These are phyloP conservation scores for Lipomyces chichibuensis DNA, from an alignment of 805 yeast species.

Conservation along the genomic window DNA sequence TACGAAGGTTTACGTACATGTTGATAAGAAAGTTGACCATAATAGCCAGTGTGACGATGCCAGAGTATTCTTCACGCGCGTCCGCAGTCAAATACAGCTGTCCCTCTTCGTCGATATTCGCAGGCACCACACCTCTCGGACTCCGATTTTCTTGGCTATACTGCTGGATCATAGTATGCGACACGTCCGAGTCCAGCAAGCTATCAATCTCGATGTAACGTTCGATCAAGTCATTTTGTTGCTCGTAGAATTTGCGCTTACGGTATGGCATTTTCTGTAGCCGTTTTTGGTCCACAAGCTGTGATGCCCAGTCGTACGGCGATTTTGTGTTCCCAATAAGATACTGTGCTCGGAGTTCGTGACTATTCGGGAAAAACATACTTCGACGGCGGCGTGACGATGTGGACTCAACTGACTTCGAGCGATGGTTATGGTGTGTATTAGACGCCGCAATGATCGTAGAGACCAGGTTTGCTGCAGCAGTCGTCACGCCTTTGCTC, in stretches of 20 bases:
- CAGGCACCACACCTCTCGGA: conserved; percentile 54
- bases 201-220: conserved; percentile 63
- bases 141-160: conserved; percentile 44
- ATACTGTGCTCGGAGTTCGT: conserved; percentile 52
- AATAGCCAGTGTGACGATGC: conserved; percentile 62
- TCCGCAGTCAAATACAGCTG: conserved; percentile 56
- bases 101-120: conserved; percentile 61
- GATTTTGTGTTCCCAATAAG: conserved; percentile 52
- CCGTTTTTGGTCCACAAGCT: conserved; percentile 39
- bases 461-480: conserved; percentile 17
- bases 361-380: conserved; percentile 40
- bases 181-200: conserved; percentile 71
- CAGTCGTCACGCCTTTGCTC: neutral
- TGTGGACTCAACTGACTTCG: conserved; percentile 12
- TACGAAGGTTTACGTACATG: conserved; percentile 40
- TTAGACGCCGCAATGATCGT: conserved; percentile 22
- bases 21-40: conserved; percentile 65
- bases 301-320: conserved; percentile 50
- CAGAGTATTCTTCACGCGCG: conserved; percentile 50
- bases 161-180: conserved; percentile 62
- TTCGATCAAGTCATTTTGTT: conserved; percentile 63
- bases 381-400: conserved; percentile 2
- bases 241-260: conserved; percentile 53
- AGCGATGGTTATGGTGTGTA: conserved; percentile 21
- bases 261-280: conserved; percentile 39